A percentile compares a stretch with the other conserved stretches of the same genome.
These are phyloP conservation scores for Rosa hybrid DNA, from an alignment of 331 rosid genomes.

Conservation along the genomic window DNA sequence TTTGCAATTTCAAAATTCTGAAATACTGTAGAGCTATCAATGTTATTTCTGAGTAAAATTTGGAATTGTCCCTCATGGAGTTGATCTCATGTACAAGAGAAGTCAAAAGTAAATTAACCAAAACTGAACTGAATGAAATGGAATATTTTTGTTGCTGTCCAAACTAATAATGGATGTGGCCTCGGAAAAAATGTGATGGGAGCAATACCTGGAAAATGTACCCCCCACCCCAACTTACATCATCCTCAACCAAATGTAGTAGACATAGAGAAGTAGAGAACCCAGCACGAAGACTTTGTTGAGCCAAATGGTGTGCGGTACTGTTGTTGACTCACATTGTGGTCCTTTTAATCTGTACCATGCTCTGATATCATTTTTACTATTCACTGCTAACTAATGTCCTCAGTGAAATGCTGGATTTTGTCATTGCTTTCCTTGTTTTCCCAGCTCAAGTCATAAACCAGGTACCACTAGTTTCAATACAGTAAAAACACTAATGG, in stretches of 20 bases:
- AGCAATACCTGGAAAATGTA: no score
- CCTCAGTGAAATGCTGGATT: neutral
- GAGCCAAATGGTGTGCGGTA: neutral
- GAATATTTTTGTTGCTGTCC: no score
- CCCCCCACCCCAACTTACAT: no score
- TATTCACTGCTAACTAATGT: neutral
- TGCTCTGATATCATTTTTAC: neutral
- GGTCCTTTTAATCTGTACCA: neutral
- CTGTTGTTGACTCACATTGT: neutral
- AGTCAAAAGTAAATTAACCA: neutral
- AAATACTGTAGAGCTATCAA: no score
- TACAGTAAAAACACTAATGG: neutral
- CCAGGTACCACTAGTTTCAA: neutral
- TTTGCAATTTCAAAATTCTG: no score
- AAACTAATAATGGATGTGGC: no score
- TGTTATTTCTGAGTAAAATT: no score
- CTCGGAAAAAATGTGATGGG: no score
- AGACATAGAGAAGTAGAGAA: neutral
- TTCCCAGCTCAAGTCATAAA: neutral
- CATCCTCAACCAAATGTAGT: no score
- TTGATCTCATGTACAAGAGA: no score
- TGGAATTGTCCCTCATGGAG: no score
- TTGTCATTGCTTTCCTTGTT: neutral
- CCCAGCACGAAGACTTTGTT: neutral
- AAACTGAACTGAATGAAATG: no score